Conservation (phyloP, 2,329 filamentous ascomycete species). For the Aspergillus novoparasiticus region DNA sequence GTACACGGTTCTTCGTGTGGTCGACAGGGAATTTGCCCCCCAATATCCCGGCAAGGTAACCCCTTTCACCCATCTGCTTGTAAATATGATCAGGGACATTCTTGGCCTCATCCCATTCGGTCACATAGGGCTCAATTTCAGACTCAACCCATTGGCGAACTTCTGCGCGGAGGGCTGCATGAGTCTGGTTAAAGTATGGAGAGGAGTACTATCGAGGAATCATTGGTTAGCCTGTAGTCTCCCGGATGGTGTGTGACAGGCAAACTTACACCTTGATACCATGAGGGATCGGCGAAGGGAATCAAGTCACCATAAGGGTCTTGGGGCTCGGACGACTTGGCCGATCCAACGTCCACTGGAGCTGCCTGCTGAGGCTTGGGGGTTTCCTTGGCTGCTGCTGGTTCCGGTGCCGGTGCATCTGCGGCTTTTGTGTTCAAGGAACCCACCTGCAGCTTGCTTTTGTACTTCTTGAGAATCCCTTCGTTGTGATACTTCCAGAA, state of each 20-base stretch:
- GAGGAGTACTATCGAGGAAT: slow-evolving; percentile 73
- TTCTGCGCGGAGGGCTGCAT: slow-evolving; percentile 87
- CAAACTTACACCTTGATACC: slow-evolving; percentile 84
- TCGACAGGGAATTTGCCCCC: slow-evolving; percentile 77
- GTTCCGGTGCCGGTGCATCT: slow-evolving; percentile 52
- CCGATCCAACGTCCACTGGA: slow-evolving; percentile 46
- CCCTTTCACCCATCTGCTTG: slow-evolving; percentile 90
- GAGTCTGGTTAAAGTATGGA: slow-evolving; percentile 93
- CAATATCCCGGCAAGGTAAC: slow-evolving; percentile 87
- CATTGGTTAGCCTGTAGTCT: slow-evolving; percentile 10
- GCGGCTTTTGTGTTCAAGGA: slow-evolving; percentile 82
- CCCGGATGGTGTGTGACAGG: neutral
- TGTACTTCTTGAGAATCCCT: slow-evolving; percentile 64
- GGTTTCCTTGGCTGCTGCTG: slow-evolving; percentile 52
- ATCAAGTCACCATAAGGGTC: slow-evolving; percentile 85
- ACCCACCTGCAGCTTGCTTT: slow-evolving; percentile 61
- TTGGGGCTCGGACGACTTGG: slow-evolving; percentile 69
- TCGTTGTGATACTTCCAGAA: slow-evolving; percentile 69
- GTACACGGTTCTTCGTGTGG: slow-evolving; percentile 70
- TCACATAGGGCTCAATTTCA: slow-evolving; percentile 87
- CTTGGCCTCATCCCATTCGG: slow-evolving; percentile 96
- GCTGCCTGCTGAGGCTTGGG: slow-evolving; percentile 60
- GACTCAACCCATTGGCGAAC: slow-evolving; percentile 88
- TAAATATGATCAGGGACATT: slow-evolving; percentile 86
- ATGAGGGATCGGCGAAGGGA: slow-evolving; percentile 87